These are phyloP conservation scores for Pochonia chlamydosporia DNA, from an alignment of 2,329 filamentous ascomycete genomes.

Conservation along the genomic window DNA sequence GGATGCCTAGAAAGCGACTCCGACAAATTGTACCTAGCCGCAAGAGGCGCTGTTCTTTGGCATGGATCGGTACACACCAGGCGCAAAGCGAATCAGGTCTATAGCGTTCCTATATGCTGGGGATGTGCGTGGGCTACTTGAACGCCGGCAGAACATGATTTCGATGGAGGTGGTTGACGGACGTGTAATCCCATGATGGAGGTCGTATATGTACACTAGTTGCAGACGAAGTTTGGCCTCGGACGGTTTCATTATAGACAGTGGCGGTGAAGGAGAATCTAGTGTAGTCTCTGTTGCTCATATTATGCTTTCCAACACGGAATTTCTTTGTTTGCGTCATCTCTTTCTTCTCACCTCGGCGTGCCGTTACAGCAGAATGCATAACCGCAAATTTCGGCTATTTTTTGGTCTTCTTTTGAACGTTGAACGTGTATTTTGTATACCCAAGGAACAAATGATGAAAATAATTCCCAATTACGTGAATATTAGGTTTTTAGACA, in stretches of 20 bases:
- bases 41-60: constrained; percentile 17
- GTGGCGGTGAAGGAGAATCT: constrained; percentile 35
- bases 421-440: too few species aligned
- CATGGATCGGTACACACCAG: constrained; percentile 15
- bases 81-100: constrained; percentile 16
- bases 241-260: constrained; percentile 42
- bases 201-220: constrained; percentile 46
- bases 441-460: neutral
- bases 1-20: constrained; percentile 17
- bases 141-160: constrained; percentile 3
- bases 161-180: constrained; percentile 1
- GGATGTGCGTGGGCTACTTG: constrained; percentile 6
- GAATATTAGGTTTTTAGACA: neutral
- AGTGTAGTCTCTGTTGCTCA: constrained; percentile 33
- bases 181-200: constrained; percentile 8
- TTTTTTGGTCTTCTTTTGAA: too few species aligned
- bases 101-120: constrained; percentile 11
- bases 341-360: neutral
- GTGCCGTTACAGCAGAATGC: too few species aligned
- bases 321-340: neutral
- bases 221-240: constrained; percentile 36
- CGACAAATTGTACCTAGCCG: constrained; percentile 30
- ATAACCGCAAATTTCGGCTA: too few species aligned
- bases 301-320: constrained; percentile 15
- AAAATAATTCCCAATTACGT: neutral